phyloP scores from a whole-genome alignment of 371 early-diverging fungal genomes.

The Actinomucor elegans region DNA sequence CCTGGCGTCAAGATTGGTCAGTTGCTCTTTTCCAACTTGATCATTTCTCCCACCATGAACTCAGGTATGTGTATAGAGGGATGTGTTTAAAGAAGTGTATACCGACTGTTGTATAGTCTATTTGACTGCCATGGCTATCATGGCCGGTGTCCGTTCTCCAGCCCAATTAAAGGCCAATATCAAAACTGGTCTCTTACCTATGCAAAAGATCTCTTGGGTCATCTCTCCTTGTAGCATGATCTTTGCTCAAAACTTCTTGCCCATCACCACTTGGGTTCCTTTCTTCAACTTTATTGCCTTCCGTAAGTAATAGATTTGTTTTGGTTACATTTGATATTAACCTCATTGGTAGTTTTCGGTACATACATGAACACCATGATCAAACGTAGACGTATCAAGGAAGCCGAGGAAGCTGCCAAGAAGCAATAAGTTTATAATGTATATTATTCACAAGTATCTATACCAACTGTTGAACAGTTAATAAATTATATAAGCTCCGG shows the following conservation, averaged over 20 bases:
- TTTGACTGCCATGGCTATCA: slow-evolving; percentile 77
- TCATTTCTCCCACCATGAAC: slow-evolving; percentile 81
- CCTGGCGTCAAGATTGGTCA: slow-evolving; percentile 57
- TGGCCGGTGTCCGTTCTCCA: slow-evolving; percentile 70
- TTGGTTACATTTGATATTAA: background rate
- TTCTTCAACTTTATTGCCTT: slow-evolving; percentile 87
- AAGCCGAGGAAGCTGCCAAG: slow-evolving; percentile 41
- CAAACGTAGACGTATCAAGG: slow-evolving; percentile 59
- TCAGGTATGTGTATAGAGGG: slow-evolving; percentile 51
- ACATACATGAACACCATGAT: slow-evolving; percentile 80
- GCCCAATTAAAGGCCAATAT: slow-evolving; percentile 55
- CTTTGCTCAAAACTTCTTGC: slow-evolving; percentile 76
- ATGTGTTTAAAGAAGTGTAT: slow-evolving; percentile 67
- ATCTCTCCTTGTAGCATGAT: slow-evolving; percentile 76
- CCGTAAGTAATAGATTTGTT: slow-evolving; percentile 30
- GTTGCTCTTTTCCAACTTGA: slow-evolving; percentile 66
- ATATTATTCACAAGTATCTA: background rate
- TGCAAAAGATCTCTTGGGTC: slow-evolving; percentile 84
- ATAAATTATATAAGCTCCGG: too few species aligned
- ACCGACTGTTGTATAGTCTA: slow-evolving; percentile 34
- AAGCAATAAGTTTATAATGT: slow-evolving; percentile 22
- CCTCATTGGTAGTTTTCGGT: slow-evolving; percentile 57
- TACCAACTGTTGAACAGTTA: slow-evolving; percentile 1
- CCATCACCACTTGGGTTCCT: slow-evolving; percentile 83
- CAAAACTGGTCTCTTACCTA: slow-evolving; percentile 59